Evolutionary conservation across 306 rosid species (phyloP).

Genomic region (Cyamopsis tetragonoloba): DNA sequence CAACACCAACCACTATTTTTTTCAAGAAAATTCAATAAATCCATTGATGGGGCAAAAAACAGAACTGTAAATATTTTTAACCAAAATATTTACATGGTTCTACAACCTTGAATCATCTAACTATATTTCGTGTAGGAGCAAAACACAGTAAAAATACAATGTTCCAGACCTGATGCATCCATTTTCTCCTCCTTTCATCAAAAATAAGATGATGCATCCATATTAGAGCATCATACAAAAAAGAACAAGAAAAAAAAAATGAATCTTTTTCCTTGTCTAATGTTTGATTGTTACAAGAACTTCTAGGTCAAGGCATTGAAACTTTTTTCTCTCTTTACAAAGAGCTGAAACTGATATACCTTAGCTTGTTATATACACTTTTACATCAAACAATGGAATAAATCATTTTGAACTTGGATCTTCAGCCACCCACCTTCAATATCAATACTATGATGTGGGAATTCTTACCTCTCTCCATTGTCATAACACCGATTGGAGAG

Average conservation of each 20-base stretch:
- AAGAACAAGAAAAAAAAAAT: constrained; percentile 30
- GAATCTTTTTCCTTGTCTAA: constrained; percentile 28
- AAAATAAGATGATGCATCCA: constrained; percentile 34
- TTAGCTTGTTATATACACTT: constrained; percentile 63
- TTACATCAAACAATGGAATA: constrained; percentile 37
- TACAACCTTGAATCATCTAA: constrained; percentile 2
- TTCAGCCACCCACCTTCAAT: constrained; percentile 30
- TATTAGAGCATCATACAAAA: constrained; percentile 43
- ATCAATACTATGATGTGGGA: constrained; percentile 23
- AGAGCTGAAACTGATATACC: constrained; percentile 51
- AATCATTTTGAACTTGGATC: constrained; percentile 31
- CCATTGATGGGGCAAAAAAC: background rate
- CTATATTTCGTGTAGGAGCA: constrained; percentile 8
- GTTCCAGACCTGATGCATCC: constrained; percentile 36
- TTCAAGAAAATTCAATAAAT: background rate
- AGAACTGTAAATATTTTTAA: background rate
- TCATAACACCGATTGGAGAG: constrained; percentile 27
- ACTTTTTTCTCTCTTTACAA: constrained; percentile 53
- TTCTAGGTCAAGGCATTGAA: constrained; percentile 38
- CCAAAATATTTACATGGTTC: constrained; percentile 5
- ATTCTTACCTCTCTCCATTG: constrained; percentile 24
- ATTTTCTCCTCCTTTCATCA: constrained; percentile 9
- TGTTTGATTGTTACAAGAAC: constrained; percentile 38
- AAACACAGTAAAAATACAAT: constrained; percentile 14
- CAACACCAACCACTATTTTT: background rate